These are phyloP conservation scores for Plasmodium reichenowi DNA, from an alignment of 169 alveolate species.

Conservation along the genomic window DNA sequence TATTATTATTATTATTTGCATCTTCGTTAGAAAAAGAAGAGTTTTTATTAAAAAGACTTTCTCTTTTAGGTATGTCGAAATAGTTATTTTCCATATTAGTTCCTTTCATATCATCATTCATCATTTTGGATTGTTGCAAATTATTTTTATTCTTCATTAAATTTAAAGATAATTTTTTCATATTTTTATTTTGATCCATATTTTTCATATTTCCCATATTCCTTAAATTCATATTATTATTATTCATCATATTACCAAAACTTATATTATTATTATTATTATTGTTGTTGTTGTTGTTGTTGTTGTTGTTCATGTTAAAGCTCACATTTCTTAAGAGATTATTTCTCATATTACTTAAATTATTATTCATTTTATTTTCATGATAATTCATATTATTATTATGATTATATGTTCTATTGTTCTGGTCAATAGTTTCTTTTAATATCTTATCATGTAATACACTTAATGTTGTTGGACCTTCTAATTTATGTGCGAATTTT, in stretches of 20 bases:
- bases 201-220: conserved; percentile 27
- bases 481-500: conserved; percentile 78
- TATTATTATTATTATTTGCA: not conserved
- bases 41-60: too few species aligned
- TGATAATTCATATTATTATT: conserved; percentile 34
- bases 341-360: conserved; percentile 39
- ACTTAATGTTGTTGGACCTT: conserved; percentile 75
- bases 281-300: not conserved
- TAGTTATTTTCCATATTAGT: not conserved
- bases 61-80: conserved; percentile 44
- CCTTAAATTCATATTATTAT: not conserved
- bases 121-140: conserved; percentile 10
- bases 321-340: conserved; percentile 40
- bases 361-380: conserved; percentile 63
- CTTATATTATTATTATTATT: conserved; percentile 5
- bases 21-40: conserved; percentile 12
- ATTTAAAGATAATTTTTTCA: conserved; percentile 44
- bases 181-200: conserved; percentile 51
- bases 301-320: conserved; percentile 20
- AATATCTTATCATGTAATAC: conserved; percentile 70
- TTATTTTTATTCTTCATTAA: conserved; percentile 30
- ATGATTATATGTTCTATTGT: conserved; percentile 23
- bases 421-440: conserved; percentile 52
- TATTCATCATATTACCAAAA: not conserved
- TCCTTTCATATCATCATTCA: conserved; percentile 20